Conservation (phyloP, 257 asterid species). For the Nicotiana noctiflora region DNA sequence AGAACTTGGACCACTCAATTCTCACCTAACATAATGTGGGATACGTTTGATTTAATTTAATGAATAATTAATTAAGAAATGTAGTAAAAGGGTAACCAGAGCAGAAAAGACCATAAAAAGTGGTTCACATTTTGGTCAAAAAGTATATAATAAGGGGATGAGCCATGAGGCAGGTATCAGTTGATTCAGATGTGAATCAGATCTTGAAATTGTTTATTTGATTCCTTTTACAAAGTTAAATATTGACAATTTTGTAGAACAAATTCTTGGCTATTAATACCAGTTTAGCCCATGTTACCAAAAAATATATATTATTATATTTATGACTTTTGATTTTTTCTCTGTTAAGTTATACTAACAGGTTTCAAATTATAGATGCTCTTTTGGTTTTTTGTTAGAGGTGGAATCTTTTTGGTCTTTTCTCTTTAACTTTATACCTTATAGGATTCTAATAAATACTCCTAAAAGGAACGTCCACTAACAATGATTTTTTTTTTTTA, state of each 20-base stretch:
- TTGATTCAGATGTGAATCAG: constrained; percentile 3
- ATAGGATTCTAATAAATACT: no score
- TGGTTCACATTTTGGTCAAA: neutral
- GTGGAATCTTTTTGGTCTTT: no score
- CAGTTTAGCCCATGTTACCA: neutral
- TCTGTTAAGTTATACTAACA: no score
- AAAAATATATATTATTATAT: no score
- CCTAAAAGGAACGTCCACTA: no score
- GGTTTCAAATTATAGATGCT: no score
- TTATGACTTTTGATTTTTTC: no score
- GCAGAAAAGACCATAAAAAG: neutral
- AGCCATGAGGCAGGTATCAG: neutral
- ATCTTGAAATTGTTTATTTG: neutral
- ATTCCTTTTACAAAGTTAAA: neutral
- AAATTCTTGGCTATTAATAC: neutral
- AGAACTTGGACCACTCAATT: neutral
- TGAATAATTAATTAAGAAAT: neutral
- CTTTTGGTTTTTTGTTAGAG: no score
- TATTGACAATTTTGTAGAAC: neutral
- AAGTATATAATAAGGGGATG: neutral
- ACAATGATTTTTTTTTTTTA: no score
- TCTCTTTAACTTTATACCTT: no score
- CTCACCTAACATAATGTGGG: neutral
- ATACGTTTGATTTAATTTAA: neutral
- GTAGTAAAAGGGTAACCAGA: neutral